A percentile compares a stretch with the other conserved stretches of the same genome.
These are phyloP conservation scores for Phyllosticta citribraziliensis DNA, from an alignment of 2,329 filamentous ascomycete genomes.

Conservation along the genomic window DNA sequence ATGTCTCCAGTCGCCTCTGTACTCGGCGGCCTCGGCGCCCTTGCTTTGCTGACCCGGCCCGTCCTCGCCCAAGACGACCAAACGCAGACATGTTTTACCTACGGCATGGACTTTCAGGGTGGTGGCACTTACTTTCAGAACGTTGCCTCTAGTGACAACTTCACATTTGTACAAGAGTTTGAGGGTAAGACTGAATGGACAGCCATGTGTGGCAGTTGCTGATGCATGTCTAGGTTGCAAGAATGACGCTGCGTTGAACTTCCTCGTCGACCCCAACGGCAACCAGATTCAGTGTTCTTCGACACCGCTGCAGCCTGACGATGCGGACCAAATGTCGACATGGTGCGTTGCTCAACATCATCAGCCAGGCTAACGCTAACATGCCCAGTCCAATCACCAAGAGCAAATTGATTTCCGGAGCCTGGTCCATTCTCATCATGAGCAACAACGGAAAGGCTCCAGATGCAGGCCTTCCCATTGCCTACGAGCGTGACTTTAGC, in stretches of 20 bases:
- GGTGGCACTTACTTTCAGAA: constrained; percentile 34
- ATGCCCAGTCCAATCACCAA: constrained; percentile 24
- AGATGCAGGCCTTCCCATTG: constrained; percentile 26
- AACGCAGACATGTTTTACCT: constrained; percentile 16
- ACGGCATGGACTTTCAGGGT: constrained; percentile 29
- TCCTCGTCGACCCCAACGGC: constrained; percentile 30
- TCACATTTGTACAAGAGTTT: constrained; percentile 33
- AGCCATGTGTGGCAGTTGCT: not conserved
- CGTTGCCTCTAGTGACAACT: constrained; percentile 25
- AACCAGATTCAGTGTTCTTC: constrained; percentile 28
- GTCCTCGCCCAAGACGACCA: constrained; percentile 7
- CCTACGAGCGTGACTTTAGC: constrained; percentile 31
- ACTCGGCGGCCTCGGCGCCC: constrained; percentile 10
- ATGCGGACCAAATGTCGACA: constrained; percentile 25
- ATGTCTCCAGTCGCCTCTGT: constrained; percentile 1
- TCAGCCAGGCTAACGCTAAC: not conserved
- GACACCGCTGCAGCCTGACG: constrained; percentile 27
- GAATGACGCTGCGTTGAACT: constrained; percentile 26
- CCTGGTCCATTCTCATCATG: constrained; percentile 31
- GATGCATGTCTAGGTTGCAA: constrained; percentile 21
- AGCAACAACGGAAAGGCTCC: constrained; percentile 29
- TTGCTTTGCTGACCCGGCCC: constrained; percentile 11
- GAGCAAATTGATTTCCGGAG: constrained; percentile 25
- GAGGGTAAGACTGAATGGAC: constrained; percentile 15
- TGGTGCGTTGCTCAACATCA: constrained; percentile 16